These are phyloP conservation scores for Coelastrella sp. DNA, from an alignment of 139 green algal genomes.

Conservation along the genomic window DNA sequence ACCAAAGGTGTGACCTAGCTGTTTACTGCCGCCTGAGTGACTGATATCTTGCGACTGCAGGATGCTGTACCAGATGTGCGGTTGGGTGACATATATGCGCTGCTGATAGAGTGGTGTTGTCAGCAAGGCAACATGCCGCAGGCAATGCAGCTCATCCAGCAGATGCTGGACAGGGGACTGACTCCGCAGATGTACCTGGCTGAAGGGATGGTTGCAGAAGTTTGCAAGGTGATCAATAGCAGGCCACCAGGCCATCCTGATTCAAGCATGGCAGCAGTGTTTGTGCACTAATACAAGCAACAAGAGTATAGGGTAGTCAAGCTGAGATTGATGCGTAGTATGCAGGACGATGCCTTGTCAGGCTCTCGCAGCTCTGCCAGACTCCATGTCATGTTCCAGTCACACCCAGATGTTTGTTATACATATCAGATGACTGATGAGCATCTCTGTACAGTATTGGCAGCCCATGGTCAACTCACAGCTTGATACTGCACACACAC, in stretches of 20 bases:
- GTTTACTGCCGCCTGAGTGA: no score
- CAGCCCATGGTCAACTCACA: neutral
- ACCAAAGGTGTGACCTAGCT: no score
- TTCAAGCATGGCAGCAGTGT: neutral
- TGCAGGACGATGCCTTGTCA: no score
- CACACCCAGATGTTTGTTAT: neutral
- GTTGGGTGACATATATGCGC: slow-evolving; percentile 63
- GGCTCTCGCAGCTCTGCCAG: no score
- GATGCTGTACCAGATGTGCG: slow-evolving; percentile 48
- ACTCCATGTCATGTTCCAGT: neutral
- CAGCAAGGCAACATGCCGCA: slow-evolving; percentile 40
- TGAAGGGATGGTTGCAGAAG: neutral
- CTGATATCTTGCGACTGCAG: neutral
- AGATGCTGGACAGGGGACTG: slow-evolving; percentile 37
- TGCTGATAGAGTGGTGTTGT: slow-evolving; percentile 57
- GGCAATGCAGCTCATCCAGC: slow-evolving; percentile 43
- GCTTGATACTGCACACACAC: neutral
- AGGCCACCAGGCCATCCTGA: neutral
- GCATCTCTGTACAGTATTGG: neutral
- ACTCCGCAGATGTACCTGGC: neutral
- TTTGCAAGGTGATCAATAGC: neutral
- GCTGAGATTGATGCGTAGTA: no score
- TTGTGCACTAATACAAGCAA: no score
- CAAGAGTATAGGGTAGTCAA: no score
- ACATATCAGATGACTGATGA: neutral